These are phyloP conservation scores for Pyricularia pennisetigena DNA, from an alignment of 2,329 filamentous ascomycete genomes.

Conservation along the genomic window DNA sequence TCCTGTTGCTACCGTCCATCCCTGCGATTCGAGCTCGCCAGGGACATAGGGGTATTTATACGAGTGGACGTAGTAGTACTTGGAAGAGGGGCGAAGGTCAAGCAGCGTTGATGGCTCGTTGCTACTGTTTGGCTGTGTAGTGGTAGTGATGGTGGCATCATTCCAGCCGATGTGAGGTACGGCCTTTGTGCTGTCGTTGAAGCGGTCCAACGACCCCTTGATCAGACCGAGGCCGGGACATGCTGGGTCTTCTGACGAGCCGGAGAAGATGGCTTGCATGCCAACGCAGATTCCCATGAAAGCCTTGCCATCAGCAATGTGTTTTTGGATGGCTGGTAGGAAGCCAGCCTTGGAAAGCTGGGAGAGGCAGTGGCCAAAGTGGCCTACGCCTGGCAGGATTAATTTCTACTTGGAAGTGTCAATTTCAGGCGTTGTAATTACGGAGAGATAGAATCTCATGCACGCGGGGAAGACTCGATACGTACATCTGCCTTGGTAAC, in stretches of 20 bases:
- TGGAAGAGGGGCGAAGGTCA: constrained; percentile 68
- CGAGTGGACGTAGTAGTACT: constrained; percentile 98
- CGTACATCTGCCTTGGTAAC: constrained; percentile 74
- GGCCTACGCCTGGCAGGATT: constrained; percentile 91
- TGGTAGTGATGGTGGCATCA: constrained; percentile 56
- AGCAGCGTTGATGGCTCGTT: constrained; percentile 49
- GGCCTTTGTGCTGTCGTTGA: constrained; percentile 68
- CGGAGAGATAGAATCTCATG: neutral
- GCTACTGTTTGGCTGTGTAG: neutral
- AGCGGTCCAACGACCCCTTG: constrained; percentile 60
- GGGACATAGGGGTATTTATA: constrained; percentile 72
- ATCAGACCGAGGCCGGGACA: constrained; percentile 70
- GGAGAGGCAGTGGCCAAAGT: constrained; percentile 91
- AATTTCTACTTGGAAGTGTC: constrained; percentile 46
- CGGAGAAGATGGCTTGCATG: constrained; percentile 79
- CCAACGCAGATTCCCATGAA: constrained; percentile 98
- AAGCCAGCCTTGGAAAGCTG: constrained; percentile 78
- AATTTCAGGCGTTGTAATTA: neutral
- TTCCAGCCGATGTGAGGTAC: constrained; percentile 99
- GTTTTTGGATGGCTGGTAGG: constrained; percentile 68
- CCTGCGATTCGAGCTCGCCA: constrained; percentile 66
- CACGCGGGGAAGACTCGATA: constrained; percentile 3
- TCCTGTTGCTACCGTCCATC: constrained; percentile 88
- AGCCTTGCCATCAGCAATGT: constrained; percentile 85
- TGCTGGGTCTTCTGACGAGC: constrained; percentile 67